phyloP scores from a whole-genome alignment of 78 protist species.

The Thecamonas trahens region DNA sequence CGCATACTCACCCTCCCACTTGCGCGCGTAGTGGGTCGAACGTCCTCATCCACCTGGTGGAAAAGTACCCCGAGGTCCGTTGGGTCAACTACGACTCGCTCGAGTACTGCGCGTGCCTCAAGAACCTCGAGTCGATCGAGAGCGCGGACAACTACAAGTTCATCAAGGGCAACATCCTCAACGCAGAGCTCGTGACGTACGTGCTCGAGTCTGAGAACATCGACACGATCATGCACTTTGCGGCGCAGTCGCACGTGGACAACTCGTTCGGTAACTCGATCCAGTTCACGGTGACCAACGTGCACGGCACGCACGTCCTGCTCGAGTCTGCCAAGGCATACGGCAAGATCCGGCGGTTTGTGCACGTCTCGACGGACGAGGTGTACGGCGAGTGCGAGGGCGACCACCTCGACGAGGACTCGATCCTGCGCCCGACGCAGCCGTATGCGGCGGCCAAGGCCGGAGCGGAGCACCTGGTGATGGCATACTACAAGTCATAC shows the following conservation, averaged over 20 bases:
- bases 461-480: constrained; percentile 77
- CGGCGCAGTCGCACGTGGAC: constrained; percentile 93
- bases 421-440: constrained; percentile 81
- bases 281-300: constrained; percentile 77
- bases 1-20: too few species aligned
- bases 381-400: constrained; percentile 83
- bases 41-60: constrained; percentile 9
- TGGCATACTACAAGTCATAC: constrained; percentile 53
- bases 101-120: constrained; percentile 72
- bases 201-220: constrained; percentile 49
- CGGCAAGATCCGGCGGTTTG: constrained; percentile 61
- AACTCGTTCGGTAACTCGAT: constrained; percentile 4
- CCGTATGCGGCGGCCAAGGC: constrained; percentile 94
- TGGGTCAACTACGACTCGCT: constrained; percentile 68
- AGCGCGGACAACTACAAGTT: constrained; percentile 37
- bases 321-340: constrained; percentile 56
- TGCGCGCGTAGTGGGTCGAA: constrained; percentile 43
- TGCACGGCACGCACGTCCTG: constrained; percentile 89
- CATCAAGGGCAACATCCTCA: constrained; percentile 66
- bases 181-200: constrained; percentile 39
- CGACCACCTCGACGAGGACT: constrained; percentile 4
- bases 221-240: constrained; percentile 90
- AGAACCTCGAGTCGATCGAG: constrained; percentile 30
- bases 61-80: constrained; percentile 27
- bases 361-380: constrained; percentile 94